Evolutionary conservation across 345 rosid species (phyloP), one percentile per base, ranked within the genome.

Genomic region (Rhodamnia argentea): DNA sequence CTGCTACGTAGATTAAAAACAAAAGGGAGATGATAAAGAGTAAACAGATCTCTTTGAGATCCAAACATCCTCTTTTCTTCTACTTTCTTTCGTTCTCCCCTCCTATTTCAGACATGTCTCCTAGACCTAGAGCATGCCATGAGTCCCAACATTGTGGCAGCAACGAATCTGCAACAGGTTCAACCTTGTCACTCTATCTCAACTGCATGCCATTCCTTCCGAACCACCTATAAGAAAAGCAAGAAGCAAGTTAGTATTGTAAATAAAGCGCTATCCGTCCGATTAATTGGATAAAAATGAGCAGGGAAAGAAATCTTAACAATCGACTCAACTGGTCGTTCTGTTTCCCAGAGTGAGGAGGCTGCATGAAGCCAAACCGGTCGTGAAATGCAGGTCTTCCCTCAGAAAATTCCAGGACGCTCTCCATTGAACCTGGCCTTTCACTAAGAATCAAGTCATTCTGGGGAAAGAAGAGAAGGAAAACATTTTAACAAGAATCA

Each of bases 371-470:
- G 58, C 90, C 90, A 85, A 86, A 88, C 27, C 86, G 92, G 11
- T 87, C 92, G 87, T 90, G 93, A 32, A 87, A 90, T 56, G 90
- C 86, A 88, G 96, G 86, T 88, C 92, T 91, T 50, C 91, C 92
- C 95, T 94, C 93, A 10, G 84, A 84, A 44, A 51, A 84, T 55
- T 5, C 83, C 37, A 47, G 20, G 20, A 52, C 74, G 15, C 44
- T 22, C 54, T 75, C 81, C 83, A 52, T 15, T 18, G 84, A 83
- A 32, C 59, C 84, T 37, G 84, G 44, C 24, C 54, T 52, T 52
- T 7, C 59, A 9, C 59, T 20, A 29, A 82, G 56, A 54, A 83
- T 29, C 47, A 83, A n/a, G n/a, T 84, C 74, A 26, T 84, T 29
- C 29, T 37, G 37, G 52, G 74, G 3, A 55, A 37, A 37, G 15